Evolutionary conservation across 1,284 basidiomycete species (phyloP), one percentile per base, ranked within the genome.

Genomic region (Cryptococcus neoformans): DNA sequence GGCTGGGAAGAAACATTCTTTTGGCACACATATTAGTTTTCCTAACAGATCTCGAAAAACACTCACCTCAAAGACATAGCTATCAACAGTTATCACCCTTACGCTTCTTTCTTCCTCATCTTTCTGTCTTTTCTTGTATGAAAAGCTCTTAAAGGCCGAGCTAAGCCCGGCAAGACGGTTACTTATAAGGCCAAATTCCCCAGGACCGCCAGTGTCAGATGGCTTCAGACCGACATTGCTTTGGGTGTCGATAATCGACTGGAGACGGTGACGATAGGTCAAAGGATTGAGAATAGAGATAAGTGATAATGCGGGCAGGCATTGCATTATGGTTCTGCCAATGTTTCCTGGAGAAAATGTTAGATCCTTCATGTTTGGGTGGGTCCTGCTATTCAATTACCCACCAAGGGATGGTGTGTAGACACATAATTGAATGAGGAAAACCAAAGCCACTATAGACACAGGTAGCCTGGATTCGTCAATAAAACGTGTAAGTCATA

Each of bases 21-120:
- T 14, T 48, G 41, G 28, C 38, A 34, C 9, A 4, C 1, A 8
- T 10, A 14, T 40, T 34, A n/a, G 28, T 40, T n/a, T 51, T 37
- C 28, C 28, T 28, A 51, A 38, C 39, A 38, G 41, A 51, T 28
- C 12, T 8, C 28, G 49, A 40, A 17, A 51, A 11, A 4, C 21
- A 28, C 41, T 55, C 41, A 52, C 55, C 38, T 56, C 42, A 11
- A 45, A 16, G 21, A 52, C 28, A 39, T 41, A 16, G 17, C 38
- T 46, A 44, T 56, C 55, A 10, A 52, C 48, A 5, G 45, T 51
- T n/a, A n/a, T 28, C 4, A 56, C 35, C 37, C 39, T 51, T 6
- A 56, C 55, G 48, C 55, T 56, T 2, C 44, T 39, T 11, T 35
- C 53, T 47, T 48, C 41, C 34, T 35, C 46, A 38, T 34, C 50